Percentiles rank a stretch among this genome's conserved stretches.
Evolutionary conservation across 1,284 basidiomycete genomes (phyloP).

Genomic region (Rhizopogon parksii): DNA sequence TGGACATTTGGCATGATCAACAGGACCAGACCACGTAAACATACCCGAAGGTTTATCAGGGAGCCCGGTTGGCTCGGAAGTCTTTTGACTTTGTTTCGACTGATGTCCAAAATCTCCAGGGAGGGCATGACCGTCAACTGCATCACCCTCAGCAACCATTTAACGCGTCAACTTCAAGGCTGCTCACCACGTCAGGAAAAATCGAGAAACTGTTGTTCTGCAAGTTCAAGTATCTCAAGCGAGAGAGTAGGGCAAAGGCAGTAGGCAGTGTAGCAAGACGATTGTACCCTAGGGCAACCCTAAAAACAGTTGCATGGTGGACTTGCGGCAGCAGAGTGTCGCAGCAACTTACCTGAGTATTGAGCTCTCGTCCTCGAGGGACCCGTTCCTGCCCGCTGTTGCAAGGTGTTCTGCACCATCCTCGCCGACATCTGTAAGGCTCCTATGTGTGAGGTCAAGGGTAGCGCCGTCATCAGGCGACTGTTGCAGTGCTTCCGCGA

Average conservation of each 20-base stretch:
- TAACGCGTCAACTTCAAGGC: neutral
- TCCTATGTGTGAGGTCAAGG: conserved; percentile 73
- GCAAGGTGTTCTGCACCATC: conserved; percentile 71
- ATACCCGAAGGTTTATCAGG: conserved; percentile 71
- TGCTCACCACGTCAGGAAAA: conserved; percentile 82
- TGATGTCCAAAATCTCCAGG: conserved; percentile 92
- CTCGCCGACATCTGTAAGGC: conserved; percentile 68
- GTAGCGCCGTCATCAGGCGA: conserved; percentile 78
- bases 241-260: conserved; percentile 70
- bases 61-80: conserved; percentile 79
- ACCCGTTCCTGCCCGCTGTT: conserved; percentile 45
- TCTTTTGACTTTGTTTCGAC: conserved; percentile 83
- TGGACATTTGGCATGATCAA: conserved; percentile 7
- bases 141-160: conserved; percentile 10
- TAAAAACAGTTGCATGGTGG: conserved; percentile 26
- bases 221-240: conserved; percentile 88
- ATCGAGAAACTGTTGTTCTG: conserved; percentile 80
- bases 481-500: conserved; percentile 58
- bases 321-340: conserved; percentile 5
- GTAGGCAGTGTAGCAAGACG: conserved; percentile 73
- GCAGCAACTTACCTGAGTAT: conserved; percentile 60
- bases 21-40: conserved; percentile 18
- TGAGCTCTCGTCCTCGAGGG: conserved; percentile 44
- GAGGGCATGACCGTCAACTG: conserved; percentile 82
- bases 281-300: conserved; percentile 86